Evolutionary conservation across 2,329 filamentous ascomycete species (phyloP).

Genomic region (Colletotrichum euphorbiae): DNA sequence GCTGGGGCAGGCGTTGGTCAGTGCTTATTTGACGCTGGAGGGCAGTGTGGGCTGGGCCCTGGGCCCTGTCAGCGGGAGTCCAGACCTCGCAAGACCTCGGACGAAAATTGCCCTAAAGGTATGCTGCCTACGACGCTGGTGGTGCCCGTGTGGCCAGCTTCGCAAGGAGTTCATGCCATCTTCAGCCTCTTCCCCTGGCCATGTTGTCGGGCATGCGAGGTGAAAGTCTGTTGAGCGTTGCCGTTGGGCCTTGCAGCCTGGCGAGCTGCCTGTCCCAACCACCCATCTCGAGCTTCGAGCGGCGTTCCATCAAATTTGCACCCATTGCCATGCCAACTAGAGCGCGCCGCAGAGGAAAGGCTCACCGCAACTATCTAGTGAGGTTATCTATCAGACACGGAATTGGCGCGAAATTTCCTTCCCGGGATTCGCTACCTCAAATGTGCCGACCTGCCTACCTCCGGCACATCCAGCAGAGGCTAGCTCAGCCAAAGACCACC

Average conservation of each 20-base stretch:
- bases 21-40: constrained; percentile 14
- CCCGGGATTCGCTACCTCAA: background rate
- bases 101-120: constrained; percentile 24
- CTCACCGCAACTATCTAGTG: constrained; percentile 7
- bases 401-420: constrained; percentile 1
- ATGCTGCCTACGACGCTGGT: constrained; percentile 21
- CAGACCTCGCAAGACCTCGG: constrained; percentile 26
- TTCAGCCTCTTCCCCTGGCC: constrained; percentile 20
- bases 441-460: background rate
- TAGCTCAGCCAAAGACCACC: background rate
- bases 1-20: constrained; percentile 17
- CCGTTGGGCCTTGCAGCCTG: constrained; percentile 28
- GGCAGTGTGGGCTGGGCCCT: constrained; percentile 20
- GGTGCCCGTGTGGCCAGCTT: background rate
- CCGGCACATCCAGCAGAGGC: background rate
- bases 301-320: constrained; percentile 17
- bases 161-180: constrained; percentile 5
- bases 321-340: background rate
- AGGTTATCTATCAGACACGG: background rate
- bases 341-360: background rate
- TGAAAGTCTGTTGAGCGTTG: constrained; percentile 31
- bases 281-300: constrained; percentile 29
- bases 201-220: constrained; percentile 32
- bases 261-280: constrained; percentile 7
- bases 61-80: constrained; percentile 30